Conservation (phyloP, 768 basidiomycete genomes). For the Daedaleopsis sinensis region DNA sequence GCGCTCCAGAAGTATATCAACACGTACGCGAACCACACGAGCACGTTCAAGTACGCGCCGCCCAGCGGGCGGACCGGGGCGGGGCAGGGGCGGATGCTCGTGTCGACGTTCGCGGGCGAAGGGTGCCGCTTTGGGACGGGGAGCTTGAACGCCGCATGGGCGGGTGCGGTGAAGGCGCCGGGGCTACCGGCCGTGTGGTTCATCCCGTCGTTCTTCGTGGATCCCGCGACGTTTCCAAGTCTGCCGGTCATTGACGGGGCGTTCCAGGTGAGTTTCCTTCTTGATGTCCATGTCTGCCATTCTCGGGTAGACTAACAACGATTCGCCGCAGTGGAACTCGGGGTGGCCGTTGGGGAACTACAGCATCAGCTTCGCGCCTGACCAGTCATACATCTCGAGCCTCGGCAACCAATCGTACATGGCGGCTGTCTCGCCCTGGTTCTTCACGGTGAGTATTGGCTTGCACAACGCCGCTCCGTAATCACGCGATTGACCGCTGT, state of each 20-base stretch:
- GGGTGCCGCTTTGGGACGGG: slow-evolving; percentile 65
- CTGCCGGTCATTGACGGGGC: slow-evolving; percentile 15
- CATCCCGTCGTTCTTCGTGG: slow-evolving; percentile 71
- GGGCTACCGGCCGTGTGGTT: slow-evolving; percentile 57
- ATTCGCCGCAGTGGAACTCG: slow-evolving; percentile 62
- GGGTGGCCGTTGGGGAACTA: slow-evolving; percentile 65
- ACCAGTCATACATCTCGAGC: slow-evolving; percentile 23
- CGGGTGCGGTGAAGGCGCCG: slow-evolving; percentile 48
- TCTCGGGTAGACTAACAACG: background rate
- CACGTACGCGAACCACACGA: slow-evolving; percentile 56
- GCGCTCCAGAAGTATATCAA: slow-evolving; percentile 56
- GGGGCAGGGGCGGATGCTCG: slow-evolving; percentile 45
- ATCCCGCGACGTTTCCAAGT: slow-evolving; percentile 47
- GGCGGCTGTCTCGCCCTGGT: slow-evolving; percentile 70
- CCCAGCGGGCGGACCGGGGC: slow-evolving; percentile 7
- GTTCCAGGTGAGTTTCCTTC: slow-evolving; percentile 10
- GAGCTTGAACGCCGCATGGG: slow-evolving; percentile 57
- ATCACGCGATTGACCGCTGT: too few relatives aligned
- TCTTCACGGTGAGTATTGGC: slow-evolving; percentile 53
- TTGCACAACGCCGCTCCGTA: too few relatives aligned
- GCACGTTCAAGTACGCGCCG: slow-evolving; percentile 49
- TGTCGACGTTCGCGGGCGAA: slow-evolving; percentile 76
- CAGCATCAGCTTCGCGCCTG: slow-evolving; percentile 27
- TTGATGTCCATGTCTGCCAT: too few relatives aligned
- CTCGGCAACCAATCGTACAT: slow-evolving; percentile 41